Evolutionary conservation across 2,329 filamentous ascomycete genomes (phyloP), one percentile per base, ranked within the genome.

Genomic region (Tolypocladium ovalisporum): DNA sequence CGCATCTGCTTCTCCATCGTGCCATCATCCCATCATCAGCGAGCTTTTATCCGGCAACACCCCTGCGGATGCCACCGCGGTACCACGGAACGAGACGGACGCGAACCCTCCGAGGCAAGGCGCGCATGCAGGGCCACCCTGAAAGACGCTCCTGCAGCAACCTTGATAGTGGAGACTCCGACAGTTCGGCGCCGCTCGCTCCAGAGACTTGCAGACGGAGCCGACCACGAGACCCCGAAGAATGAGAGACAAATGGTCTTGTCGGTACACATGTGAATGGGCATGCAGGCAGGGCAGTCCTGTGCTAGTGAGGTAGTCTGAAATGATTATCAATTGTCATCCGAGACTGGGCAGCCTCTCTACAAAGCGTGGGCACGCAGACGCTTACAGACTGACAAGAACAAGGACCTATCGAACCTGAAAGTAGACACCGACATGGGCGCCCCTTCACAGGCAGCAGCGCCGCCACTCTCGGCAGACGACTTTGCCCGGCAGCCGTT

Each of bases 401-500:
- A 27, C 22, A 17, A 24, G 17, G 9, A n/a, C 1, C 15, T 27
- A 7, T 7, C 15, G 2, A 19, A 1, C 8, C 17, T 19, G 27
- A 9, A 34, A n/a, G 0, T n/a, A 32, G 15, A 5, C 29, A 51
- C 27, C 47, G 15, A 22, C 10, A 52, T 52, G 47, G 47, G 29
- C 29, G 29, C 19, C 10, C 47, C 19, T 51, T 29, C 47, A 17
- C 22, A n/a, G 6, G 40, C 22, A 19, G n/a, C 24, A 22, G 4
- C 47, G 10, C 8, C 44, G 44, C 24, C 47, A 9, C 47, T 52
- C 34, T 57, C 60, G 27, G 44, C 54, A 9, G 64, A 65, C 24
- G 62, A 61, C 15, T 71, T 71, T 54, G 57, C 57, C 19, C 56
- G 57, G 2, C 62, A 57, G 10, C 27, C 44, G 32, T 72, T 69